Evolutionary conservation across 495 filamentous ascomycete genomes (phyloP).

Genomic region (Podospora appendiculata): DNA sequence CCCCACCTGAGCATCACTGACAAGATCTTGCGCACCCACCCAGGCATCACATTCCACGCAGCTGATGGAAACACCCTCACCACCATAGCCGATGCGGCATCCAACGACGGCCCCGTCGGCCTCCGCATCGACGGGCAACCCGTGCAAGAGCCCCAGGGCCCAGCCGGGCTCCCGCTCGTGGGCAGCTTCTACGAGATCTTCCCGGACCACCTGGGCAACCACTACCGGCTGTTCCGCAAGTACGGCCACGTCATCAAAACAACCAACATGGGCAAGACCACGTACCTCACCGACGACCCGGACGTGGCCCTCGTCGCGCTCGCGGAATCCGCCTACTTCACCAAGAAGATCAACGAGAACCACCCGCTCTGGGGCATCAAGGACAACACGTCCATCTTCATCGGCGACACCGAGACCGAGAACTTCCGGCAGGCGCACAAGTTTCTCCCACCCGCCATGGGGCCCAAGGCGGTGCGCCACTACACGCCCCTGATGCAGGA

Average conservation of each 20-base stretch:
- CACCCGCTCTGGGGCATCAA: slow-evolving; percentile 45
- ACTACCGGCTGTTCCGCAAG: slow-evolving; percentile 44
- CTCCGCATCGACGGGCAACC: slow-evolving; percentile 37
- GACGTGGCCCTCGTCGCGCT: slow-evolving; percentile 32
- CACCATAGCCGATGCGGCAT: slow-evolving; percentile 17
- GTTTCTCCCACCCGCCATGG: slow-evolving; percentile 46
- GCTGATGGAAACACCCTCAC: slow-evolving; percentile 13
- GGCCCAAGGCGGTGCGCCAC: slow-evolving; percentile 48
- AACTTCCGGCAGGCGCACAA: slow-evolving; percentile 45
- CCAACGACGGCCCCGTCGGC: slow-evolving; percentile 19
- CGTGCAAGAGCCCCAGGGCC: slow-evolving; percentile 37
- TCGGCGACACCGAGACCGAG: slow-evolving; percentile 42
- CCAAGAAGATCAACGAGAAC: slow-evolving; percentile 41
- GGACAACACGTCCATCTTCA: slow-evolving; percentile 42
- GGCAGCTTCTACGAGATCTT: slow-evolving; percentile 49
- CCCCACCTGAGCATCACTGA: not conserved
- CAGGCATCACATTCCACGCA: slow-evolving; percentile 35
- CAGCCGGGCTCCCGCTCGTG: slow-evolving; percentile 38
- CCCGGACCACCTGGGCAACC: slow-evolving; percentile 52
- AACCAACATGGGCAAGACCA: slow-evolving; percentile 40
- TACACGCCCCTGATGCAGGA: slow-evolving; percentile 49
- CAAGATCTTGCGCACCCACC: not conserved
- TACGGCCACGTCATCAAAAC: slow-evolving; percentile 50
- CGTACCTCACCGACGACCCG: slow-evolving; percentile 46
- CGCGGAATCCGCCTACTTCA: slow-evolving; percentile 40